Conservation (phyloP, 179 eudicot genomes). For the Drosera spatulata region DNA sequence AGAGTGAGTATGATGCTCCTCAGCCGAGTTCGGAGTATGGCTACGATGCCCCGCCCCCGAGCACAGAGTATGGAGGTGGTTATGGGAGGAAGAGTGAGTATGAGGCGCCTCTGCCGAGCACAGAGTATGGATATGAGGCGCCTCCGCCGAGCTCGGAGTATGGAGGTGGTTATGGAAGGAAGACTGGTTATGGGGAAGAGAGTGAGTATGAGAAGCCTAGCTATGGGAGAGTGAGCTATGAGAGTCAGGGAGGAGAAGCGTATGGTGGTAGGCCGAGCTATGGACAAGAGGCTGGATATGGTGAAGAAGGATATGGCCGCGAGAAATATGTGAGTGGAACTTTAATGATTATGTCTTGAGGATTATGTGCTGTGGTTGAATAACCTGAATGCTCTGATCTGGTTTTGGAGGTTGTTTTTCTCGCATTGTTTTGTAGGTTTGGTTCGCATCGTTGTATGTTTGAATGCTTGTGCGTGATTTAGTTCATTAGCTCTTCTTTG, state of each 20-base stretch:
- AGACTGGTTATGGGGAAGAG: constrained; percentile 4
- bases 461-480: too few relatives aligned
- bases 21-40: constrained; percentile 19
- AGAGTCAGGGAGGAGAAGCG: constrained; percentile 22
- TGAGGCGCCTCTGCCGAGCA: background rate
- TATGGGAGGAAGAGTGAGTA: constrained; percentile 13
- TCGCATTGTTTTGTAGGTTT: too few relatives aligned
- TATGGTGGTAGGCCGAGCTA: constrained; percentile 15
- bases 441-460: too few relatives aligned
- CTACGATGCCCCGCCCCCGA: constrained; percentile 6
- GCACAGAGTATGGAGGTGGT: constrained; percentile 21
- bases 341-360: too few relatives aligned
- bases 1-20: constrained; percentile 10
- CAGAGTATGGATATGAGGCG: constrained; percentile 23
- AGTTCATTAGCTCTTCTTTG: too few relatives aligned
- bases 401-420: too few relatives aligned
- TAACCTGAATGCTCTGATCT: too few relatives aligned
- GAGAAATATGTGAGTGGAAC: constrained; percentile 57
- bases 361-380: too few relatives aligned
- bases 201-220: constrained; percentile 20
- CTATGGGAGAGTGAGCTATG: constrained; percentile 18
- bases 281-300: constrained; percentile 39
- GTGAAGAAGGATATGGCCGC: constrained; percentile 20
- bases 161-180: constrained; percentile 15
- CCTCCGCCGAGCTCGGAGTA: constrained; percentile 19